Conservation (phyloP, 1,139 yeast species). For the Sugiyamaella neomexicana region DNA sequence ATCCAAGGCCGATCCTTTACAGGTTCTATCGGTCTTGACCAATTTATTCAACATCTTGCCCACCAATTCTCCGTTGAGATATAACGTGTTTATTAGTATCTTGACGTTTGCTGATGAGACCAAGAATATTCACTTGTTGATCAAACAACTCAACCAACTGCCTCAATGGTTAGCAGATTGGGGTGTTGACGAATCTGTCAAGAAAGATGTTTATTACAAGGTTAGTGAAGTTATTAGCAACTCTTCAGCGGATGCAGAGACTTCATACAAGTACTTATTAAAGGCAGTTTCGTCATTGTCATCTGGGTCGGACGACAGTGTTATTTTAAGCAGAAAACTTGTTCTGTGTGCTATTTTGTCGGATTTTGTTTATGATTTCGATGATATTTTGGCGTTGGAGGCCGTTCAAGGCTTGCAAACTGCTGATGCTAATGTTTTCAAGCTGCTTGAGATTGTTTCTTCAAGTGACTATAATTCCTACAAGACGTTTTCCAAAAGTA, state of each 20-base stretch:
- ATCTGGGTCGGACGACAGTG: constrained; percentile 25
- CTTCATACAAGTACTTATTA: constrained; percentile 35
- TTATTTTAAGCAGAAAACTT: constrained; percentile 33
- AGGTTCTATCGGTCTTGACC: constrained; percentile 41
- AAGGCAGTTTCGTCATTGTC: constrained; percentile 33
- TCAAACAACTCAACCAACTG: constrained; percentile 43
- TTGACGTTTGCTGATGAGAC: constrained; percentile 40
- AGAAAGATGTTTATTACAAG: constrained; percentile 34
- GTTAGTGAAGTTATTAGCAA: constrained; percentile 35
- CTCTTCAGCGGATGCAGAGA: constrained; percentile 30
- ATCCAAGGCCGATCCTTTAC: constrained; percentile 35
- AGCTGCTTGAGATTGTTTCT: constrained; percentile 38
- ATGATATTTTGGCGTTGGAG: constrained; percentile 37
- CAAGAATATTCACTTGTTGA: constrained; percentile 38
- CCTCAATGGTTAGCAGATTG: constrained; percentile 44
- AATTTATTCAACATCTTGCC: constrained; percentile 46
- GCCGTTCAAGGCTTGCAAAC: constrained; percentile 35
- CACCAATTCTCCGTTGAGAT: constrained; percentile 35
- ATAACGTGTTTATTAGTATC: constrained; percentile 39
- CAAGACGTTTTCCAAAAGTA: constrained; percentile 24
- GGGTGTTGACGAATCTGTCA: constrained; percentile 36
- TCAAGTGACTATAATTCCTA: constrained; percentile 39
- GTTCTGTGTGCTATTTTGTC: constrained; percentile 34
- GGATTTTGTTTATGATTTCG: constrained; percentile 39
- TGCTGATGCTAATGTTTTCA: constrained; percentile 31